Base-by-base conservation (phyloP, 2,329 filamentous ascomycete genomes). In the Nigrospora sphaerica region DNA sequence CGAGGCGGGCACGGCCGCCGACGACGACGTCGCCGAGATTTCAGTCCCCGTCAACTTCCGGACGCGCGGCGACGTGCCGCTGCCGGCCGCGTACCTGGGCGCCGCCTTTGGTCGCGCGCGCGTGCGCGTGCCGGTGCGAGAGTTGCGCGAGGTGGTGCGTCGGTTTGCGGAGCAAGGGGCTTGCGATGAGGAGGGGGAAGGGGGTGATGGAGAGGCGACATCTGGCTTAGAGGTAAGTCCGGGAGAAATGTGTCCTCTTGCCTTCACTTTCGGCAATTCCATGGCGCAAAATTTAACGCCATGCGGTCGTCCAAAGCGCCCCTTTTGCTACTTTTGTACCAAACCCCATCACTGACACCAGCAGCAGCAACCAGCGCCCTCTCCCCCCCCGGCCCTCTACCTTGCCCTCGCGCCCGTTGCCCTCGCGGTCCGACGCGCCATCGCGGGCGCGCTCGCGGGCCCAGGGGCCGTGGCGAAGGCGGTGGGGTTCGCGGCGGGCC, bases 1-100 rank as follows among this genome's bases (percentile, higher is more conserved):
- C 6, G 23, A 28, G 6, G 23, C 38, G n/a, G 17, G 3, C 32
- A 12, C 16, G 9, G n/a, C n/a, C 17, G 10, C 9, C 4, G 14
- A 42, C 18, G n/a, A 31, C 5, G 28, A 18, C 12, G 4, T 9
- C 5, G 13, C 38, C 18, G 12, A 34, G 2, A 45, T 23, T 16
- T 57, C 47, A 10, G 51, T 61, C 28, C 59, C 60, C 6, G 60
- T 59, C 28, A 58, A 63, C 39, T 57, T 62, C 46, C 58, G 59
- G 19, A 42, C 49, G 5, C 50, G 47, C 2, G 23, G 53, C 13
- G 44, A 46, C n/a, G 52, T 54, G 18, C 52, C 52, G 1, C 50
- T 62, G 4, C 52, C 55, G 3, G 32, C 39, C 3, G 44, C 52
- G 36, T 63, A 61, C 34, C 49, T 62, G n/a, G 59, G 60, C 10